A percentile compares a stretch with the other conserved stretches of the same genome.
Conservation (phyloP, 2,329 filamentous ascomycete species). For the Fusarium nygamai region DNA sequence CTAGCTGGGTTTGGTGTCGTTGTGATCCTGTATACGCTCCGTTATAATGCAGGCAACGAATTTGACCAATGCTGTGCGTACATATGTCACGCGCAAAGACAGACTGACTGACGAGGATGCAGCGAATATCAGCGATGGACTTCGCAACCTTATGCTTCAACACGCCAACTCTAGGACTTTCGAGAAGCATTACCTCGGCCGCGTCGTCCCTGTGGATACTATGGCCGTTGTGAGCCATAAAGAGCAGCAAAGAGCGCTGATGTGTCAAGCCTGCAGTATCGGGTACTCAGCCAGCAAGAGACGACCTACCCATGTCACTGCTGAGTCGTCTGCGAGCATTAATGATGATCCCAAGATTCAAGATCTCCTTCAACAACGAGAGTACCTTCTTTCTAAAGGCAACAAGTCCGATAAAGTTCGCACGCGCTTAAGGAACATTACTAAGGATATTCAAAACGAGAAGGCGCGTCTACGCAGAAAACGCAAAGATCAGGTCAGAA, state of each 20-base stretch:
- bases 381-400: background rate
- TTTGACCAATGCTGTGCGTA: background rate
- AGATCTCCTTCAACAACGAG: background rate
- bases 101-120: background rate
- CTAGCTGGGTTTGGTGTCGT: background rate
- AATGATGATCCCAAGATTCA: background rate
- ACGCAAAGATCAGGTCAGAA: background rate
- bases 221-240: background rate
- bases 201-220: background rate
- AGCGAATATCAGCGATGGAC: background rate
- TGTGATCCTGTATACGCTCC: background rate
- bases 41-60: background rate
- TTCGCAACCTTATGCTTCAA: background rate
- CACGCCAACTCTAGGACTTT: background rate
- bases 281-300: background rate
- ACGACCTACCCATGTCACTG: background rate
- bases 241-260: background rate
- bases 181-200: background rate
- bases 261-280: background rate
- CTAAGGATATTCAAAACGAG: background rate
- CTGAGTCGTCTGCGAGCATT: background rate
- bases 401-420: background rate
- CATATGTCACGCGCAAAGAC: background rate
- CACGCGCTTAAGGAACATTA: background rate
- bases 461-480: background rate